These are phyloP conservation scores for Balakata baccata DNA, from an alignment of 345 rosid genomes.

Conservation along the genomic window DNA sequence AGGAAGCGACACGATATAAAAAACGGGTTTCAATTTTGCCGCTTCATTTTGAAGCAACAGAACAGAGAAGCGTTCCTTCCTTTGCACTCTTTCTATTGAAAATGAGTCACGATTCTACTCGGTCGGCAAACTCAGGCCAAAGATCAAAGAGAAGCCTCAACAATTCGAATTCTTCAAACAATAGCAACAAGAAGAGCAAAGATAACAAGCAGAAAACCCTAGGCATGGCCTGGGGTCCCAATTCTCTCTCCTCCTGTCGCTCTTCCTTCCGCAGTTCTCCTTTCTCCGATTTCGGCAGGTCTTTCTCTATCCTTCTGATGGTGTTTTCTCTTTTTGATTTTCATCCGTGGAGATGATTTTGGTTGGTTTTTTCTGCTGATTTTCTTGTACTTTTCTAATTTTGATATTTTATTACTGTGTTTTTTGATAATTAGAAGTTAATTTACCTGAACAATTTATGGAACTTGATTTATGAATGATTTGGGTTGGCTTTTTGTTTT, in stretches of 20 bases:
- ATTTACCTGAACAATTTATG: neutral
- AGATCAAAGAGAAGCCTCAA: conserved; percentile 59
- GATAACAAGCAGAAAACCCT: conserved; percentile 75
- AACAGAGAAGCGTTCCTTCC: conserved; percentile 16
- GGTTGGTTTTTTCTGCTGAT: neutral
- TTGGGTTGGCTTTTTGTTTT: neutral
- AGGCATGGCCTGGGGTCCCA: conserved; percentile 87
- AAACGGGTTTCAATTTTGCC: conserved; percentile 13
- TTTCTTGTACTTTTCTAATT: neutral
- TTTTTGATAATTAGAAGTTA: neutral
- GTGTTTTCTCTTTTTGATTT: too few species aligned
- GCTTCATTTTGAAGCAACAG: conserved; percentile 19
- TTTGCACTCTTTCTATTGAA: conserved; percentile 16
- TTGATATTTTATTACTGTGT: too few species aligned
- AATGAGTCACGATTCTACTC: conserved; percentile 50
- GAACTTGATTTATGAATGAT: neutral
- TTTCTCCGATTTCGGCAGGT: conserved; percentile 85
- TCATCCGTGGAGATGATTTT: neutral
- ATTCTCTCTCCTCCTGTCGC: conserved; percentile 67
- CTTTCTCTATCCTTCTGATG: neutral
- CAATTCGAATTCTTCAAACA: conserved; percentile 40
- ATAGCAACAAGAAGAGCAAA: conserved; percentile 39
- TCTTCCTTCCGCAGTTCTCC: conserved; percentile 66
- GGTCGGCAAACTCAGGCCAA: conserved; percentile 40
- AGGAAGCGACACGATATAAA: neutral